Conservation (phyloP, 1,284 basidiomycete genomes). For the Ustilago curta region DNA sequence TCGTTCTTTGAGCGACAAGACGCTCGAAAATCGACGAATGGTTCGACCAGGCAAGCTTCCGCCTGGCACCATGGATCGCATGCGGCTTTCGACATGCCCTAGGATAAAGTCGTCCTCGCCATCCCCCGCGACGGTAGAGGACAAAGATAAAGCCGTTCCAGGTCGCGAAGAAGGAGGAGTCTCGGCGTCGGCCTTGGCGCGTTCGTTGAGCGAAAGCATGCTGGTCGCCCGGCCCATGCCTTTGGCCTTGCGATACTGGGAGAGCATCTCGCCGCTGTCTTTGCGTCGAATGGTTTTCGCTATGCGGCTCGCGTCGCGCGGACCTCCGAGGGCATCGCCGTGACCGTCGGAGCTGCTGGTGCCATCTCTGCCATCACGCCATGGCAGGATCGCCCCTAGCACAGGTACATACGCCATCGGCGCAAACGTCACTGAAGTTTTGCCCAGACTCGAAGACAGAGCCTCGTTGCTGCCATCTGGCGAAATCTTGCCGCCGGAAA, state of each 20-base stretch:
- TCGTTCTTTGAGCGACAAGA: slow-evolving; percentile 31
- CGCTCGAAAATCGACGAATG: slow-evolving; percentile 46
- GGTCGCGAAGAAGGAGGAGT: slow-evolving; percentile 6
- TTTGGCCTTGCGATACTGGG: slow-evolving; percentile 60
- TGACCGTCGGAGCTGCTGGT: slow-evolving; percentile 20
- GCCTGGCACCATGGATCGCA: slow-evolving; percentile 20
- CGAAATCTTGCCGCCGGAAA: slow-evolving; percentile 18
- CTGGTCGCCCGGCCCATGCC: slow-evolving; percentile 50
- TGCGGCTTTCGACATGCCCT: slow-evolving; percentile 37
- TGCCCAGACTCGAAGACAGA: slow-evolving; percentile 36
- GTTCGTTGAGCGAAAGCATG: slow-evolving; percentile 44
- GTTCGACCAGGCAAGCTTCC: slow-evolving; percentile 26
- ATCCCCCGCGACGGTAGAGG: slow-evolving; percentile 8
- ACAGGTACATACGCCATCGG: slow-evolving; percentile 45
- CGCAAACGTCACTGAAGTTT: slow-evolving; percentile 33
- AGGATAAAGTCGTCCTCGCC: slow-evolving; percentile 39
- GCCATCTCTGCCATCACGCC: slow-evolving; percentile 22
- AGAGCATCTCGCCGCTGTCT: slow-evolving; percentile 63
- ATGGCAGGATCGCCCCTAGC: slow-evolving; percentile 43
- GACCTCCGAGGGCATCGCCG: slow-evolving; percentile 9
- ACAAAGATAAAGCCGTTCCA: slow-evolving; percentile 16
- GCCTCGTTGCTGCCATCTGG: slow-evolving; percentile 32
- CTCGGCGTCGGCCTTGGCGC: slow-evolving; percentile 43
- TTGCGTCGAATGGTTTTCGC: slow-evolving; percentile 41
- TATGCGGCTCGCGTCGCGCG: slow-evolving; percentile 13